Conservation (phyloP, 2,329 filamentous ascomycete species). For the Samsoniella hepiali region DNA sequence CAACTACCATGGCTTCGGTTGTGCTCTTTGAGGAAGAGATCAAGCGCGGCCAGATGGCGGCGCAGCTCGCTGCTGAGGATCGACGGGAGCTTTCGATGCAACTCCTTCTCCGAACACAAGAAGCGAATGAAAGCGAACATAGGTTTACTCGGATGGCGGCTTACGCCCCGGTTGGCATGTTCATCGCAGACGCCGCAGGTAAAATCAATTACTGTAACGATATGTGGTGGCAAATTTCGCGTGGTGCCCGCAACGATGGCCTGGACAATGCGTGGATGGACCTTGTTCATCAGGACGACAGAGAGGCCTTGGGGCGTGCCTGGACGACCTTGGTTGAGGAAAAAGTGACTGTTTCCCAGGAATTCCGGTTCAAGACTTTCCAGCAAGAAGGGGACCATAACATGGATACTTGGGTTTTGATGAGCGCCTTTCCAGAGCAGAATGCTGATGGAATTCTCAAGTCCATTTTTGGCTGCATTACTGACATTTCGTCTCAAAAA, state of each 20-base stretch:
- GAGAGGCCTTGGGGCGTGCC: conserved; percentile 52
- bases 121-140: conserved; percentile 66
- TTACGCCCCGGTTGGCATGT: conserved; percentile 79
- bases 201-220: conserved; percentile 78
- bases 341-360: conserved; percentile 62
- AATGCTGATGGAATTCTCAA: conserved; percentile 62
- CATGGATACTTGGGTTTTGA: conserved; percentile 71
- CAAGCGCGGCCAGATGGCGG: conserved; percentile 67
- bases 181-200: conserved; percentile 71
- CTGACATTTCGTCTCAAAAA: conserved; percentile 83
- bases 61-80: conserved; percentile 70
- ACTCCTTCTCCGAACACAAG: conserved; percentile 61
- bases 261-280: conserved; percentile 69
- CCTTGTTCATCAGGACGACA: conserved; percentile 65
- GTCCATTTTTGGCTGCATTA: conserved; percentile 76
- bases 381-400: conserved; percentile 59
- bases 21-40: conserved; percentile 84
- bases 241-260: conserved; percentile 57
- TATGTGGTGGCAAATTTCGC: conserved; percentile 70
- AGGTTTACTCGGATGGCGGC: conserved; percentile 83
- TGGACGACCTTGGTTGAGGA: conserved; percentile 63
- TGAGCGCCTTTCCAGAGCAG: conserved; percentile 73
- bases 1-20: conserved; percentile 76
- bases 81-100: conserved; percentile 75
- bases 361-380: conserved; percentile 71